phyloP scores from a whole-genome alignment of 768 basidiomycete species.

The Termitomyces sp. region DNA sequence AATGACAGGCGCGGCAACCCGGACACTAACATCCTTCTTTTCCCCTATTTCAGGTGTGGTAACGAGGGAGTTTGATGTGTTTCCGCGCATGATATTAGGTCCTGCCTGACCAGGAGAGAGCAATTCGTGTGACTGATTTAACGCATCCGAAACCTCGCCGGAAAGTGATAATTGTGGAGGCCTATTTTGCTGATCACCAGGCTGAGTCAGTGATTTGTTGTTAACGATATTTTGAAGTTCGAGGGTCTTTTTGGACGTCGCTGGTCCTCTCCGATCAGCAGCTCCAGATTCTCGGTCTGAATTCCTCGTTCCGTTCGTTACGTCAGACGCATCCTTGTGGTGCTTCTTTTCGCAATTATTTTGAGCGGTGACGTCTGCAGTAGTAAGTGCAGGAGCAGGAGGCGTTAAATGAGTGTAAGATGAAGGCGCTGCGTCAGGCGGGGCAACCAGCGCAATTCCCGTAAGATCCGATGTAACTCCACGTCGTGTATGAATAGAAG shows the following conservation, averaged over 20 bases:
- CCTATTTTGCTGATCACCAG: conserved; percentile 26
- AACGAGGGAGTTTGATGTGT: conserved; percentile 23
- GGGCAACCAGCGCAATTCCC: conserved; percentile 64
- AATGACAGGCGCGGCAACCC: conserved; percentile 60
- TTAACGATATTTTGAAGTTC: conserved; percentile 19
- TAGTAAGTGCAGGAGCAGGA: conserved; percentile 42
- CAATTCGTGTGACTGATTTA: conserved; percentile 26
- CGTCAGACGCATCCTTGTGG: conserved; percentile 45
- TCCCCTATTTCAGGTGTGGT: conserved; percentile 61
- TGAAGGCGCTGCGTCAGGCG: conserved; percentile 58
- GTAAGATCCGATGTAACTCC: conserved; percentile 33
- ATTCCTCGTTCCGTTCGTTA: conserved; percentile 25
- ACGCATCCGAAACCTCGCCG: conserved; percentile 12
- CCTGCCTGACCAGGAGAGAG: conserved; percentile 17
- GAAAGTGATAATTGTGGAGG: conserved; percentile 27
- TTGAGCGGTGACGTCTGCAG: conserved; percentile 13
- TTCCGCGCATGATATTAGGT: conserved; percentile 4
- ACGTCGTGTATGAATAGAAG: conserved; percentile 32
- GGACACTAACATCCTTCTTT: conserved; percentile 49
- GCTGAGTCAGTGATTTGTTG: conserved; percentile 22
- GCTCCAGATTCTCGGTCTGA: conserved; percentile 38
- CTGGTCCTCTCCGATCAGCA: conserved; percentile 32
- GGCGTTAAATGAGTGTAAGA: conserved; percentile 50
- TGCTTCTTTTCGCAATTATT: conserved; percentile 22
- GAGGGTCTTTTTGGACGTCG: conserved; percentile 7